Conservation (phyloP, 2,329 filamentous ascomycete genomes). For the Calonectria fujianensis region DNA sequence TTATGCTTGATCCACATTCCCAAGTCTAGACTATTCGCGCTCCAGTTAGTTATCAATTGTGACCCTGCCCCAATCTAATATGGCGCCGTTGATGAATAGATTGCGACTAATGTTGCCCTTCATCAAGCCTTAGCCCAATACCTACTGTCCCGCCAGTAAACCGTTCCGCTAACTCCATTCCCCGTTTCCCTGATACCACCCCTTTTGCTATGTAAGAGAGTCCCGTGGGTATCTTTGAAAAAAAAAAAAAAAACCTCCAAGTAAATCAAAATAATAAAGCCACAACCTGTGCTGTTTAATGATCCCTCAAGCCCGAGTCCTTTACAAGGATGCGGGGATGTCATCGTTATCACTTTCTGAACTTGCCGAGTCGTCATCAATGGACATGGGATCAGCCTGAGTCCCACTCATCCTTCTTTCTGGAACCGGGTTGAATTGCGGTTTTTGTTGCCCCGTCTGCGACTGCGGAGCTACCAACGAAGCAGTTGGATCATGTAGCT, state of each 20-base stretch:
- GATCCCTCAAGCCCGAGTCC: not conserved
- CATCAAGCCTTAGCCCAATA: not conserved
- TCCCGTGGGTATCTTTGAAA: not conserved
- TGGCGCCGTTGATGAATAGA: not conserved
- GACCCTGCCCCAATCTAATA: slow-evolving; percentile 12
- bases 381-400: slow-evolving; percentile 54
- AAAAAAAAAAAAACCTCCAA: not conserved
- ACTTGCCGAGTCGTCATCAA: slow-evolving; percentile 49
- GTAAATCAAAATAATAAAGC: slow-evolving; percentile 37
- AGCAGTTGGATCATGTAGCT: slow-evolving; percentile 61
- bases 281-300: slow-evolving; percentile 6
- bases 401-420: slow-evolving; percentile 37
- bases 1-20: not conserved
- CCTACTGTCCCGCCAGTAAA: not conserved
- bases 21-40: not conserved
- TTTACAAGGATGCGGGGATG: slow-evolving; percentile 51
- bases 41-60: slow-evolving; percentile 5
- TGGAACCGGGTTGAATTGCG: not conserved
- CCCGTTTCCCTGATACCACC: not conserved
- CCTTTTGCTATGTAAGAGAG: not conserved
- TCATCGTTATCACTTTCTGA: slow-evolving; percentile 52
- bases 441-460: slow-evolving; percentile 33
- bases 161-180: slow-evolving; percentile 4
- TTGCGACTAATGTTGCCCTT: not conserved
- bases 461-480: slow-evolving; percentile 50